Percentiles rank a stretch among this genome's conserved stretches.
Evolutionary conservation across 306 rosid genomes (phyloP).

Genomic region (Mimosa pudica): DNA sequence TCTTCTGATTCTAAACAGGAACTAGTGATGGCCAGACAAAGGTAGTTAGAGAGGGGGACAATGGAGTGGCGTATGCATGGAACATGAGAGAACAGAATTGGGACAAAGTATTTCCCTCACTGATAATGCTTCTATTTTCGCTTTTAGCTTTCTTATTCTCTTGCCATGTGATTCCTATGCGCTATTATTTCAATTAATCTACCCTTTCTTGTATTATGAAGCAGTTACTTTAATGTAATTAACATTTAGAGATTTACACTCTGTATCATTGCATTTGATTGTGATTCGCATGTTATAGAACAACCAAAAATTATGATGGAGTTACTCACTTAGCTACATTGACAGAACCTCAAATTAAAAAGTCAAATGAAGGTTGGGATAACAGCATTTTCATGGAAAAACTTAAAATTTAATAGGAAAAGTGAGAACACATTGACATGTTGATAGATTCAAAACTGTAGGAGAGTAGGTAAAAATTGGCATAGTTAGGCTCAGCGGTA

Average conservation of each 20-base stretch:
- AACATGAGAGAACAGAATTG: slow-evolving; percentile 75
- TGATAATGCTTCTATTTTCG: slow-evolving; percentile 8
- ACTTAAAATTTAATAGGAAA: background rate
- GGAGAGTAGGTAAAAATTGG: background rate
- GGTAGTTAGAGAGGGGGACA: slow-evolving; percentile 94
- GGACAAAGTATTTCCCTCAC: slow-evolving; percentile 77
- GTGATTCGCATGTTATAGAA: background rate
- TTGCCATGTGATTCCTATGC: background rate
- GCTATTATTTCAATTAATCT: background rate
- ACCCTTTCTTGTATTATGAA: background rate
- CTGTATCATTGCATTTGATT: background rate
- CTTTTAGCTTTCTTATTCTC: slow-evolving; percentile 9
- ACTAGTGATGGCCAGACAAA: slow-evolving; percentile 92
- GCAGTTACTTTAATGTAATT: background rate
- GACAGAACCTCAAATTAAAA: background rate
- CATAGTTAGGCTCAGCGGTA: too few relatives aligned
- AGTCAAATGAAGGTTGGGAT: background rate
- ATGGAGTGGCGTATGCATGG: slow-evolving; percentile 97
- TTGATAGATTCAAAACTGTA: background rate
- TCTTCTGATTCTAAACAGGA: slow-evolving; percentile 62
- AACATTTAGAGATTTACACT: background rate
- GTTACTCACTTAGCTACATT: background rate
- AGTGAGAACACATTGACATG: background rate
- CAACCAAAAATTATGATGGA: background rate
- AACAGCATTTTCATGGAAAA: background rate